Percentiles rank a stretch among this genome's conserved stretches.
Conservation (phyloP, 163 green algal genomes). For the Chlamydomonas reinhardtii region DNA sequence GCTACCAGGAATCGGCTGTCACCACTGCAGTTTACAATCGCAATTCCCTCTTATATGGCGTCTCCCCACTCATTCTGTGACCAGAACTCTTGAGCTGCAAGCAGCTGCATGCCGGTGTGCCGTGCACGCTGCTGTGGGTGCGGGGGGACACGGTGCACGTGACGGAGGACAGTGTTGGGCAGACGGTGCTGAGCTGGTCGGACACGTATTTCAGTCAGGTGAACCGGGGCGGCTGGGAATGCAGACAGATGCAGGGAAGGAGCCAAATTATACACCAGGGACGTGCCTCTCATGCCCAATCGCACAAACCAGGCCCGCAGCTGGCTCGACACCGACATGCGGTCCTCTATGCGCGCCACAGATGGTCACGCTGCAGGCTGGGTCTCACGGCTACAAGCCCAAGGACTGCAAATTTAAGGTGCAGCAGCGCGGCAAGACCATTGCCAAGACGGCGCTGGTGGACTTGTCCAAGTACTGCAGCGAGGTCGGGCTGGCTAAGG, state of each 20-base stretch:
- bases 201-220: slow-evolving; percentile 45
- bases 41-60: too few species aligned
- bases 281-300: too few species aligned
- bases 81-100: slow-evolving; percentile 28
- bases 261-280: too few species aligned
- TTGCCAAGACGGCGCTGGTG: slow-evolving; percentile 38
- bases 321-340: too few species aligned
- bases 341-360: background rate
- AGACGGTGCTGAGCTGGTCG: slow-evolving; percentile 33
- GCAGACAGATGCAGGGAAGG: too few species aligned
- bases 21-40: too few species aligned
- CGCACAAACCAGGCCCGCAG: too few species aligned
- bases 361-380: background rate
- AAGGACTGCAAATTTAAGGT: slow-evolving; percentile 54
- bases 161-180: slow-evolving; percentile 28
- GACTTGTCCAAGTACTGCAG: slow-evolving; percentile 45
- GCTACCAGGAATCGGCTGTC: too few species aligned
- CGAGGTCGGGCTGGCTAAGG: slow-evolving; percentile 15
- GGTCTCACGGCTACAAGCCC: background rate
- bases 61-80: too few species aligned
- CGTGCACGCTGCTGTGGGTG: slow-evolving; percentile 32
- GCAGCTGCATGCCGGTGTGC: background rate
- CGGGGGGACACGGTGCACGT: slow-evolving; percentile 34
- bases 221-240: background rate
- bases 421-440: slow-evolving; percentile 37